Base-by-base conservation (phyloP, 2,329 filamentous ascomycete species). In the Aspergillus pseudotamarii region DNA sequence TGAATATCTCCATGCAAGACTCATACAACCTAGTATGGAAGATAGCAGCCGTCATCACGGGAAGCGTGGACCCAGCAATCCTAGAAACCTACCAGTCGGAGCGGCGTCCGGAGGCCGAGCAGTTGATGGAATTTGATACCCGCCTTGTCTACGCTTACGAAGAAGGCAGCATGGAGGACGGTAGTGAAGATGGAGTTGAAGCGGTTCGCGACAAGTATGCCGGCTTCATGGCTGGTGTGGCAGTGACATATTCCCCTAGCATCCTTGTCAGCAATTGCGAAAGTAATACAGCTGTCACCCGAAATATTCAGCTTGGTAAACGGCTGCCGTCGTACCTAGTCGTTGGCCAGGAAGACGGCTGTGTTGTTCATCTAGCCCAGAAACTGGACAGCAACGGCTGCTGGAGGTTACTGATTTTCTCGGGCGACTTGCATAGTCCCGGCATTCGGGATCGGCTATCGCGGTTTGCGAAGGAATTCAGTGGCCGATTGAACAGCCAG, bases 361-460 rank as follows among this genome's bases (percentile, higher is more conserved):
- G 48, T 4, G 32, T 46, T 6, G n/a, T 59, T 14, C 62, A 65
- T 11, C 41, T 71, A 6, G 45, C 32, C 12, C 36, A 59, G 19
- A 32, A 57, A 1, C 58, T 71, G 6, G 2, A 50, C 2, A 71
- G 63, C n/a, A 65, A 65, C 41, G 71, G 66, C 0, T 55, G 36
- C 0, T 72, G 69, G 69, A 63, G 58, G 4, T 28, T 71, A 5
- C 34, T 71, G 1, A 66, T 71, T 6, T 71, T 71, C 38, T 41
- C 67, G 9, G 66, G 65, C 3, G 69, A 70, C 21, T 11, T 72
- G n/a, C 32, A 30, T 23, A 5, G 58, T 16, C 11, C 41, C 14
- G 11, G 21, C 1, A 28, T 19, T 23, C 55, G 59, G 32, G n/a
- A 59, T 2, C n/a, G 32, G 3, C n/a, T 71, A 11, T 12, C 53